Conservation (phyloP, 2,329 filamentous ascomycete genomes). For the Trichoderma simmonsii region DNA sequence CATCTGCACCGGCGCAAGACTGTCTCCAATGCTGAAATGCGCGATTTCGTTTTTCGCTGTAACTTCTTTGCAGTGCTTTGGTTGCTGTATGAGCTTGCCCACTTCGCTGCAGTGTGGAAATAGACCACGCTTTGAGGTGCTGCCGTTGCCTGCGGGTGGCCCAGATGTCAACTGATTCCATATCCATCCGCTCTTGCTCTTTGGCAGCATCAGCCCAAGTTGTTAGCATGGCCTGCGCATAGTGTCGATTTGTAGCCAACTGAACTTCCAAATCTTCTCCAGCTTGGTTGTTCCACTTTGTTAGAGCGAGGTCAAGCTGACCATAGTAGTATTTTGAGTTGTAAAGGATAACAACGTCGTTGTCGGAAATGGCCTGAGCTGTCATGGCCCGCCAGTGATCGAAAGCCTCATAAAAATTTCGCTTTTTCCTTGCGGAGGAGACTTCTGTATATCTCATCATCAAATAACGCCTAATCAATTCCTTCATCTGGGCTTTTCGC, state of each 20-base stretch:
- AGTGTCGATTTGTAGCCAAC: constrained; percentile 23
- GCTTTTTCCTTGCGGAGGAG: constrained; percentile 32
- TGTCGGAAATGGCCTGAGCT: constrained; percentile 15
- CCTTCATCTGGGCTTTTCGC: constrained; percentile 29
- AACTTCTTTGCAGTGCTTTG: constrained; percentile 33
- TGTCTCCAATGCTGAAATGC: constrained; percentile 34
- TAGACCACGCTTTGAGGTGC: constrained; percentile 37
- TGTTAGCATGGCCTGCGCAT: constrained; percentile 24
- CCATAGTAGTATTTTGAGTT: constrained; percentile 16
- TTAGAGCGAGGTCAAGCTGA: constrained; percentile 14
- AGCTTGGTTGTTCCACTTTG: constrained; percentile 8
- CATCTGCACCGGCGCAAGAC: constrained; percentile 21
- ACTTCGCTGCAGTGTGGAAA: constrained; percentile 35
- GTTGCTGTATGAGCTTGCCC: constrained; percentile 38
- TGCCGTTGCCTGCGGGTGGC: constrained; percentile 32
- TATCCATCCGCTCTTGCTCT: constrained; percentile 26
- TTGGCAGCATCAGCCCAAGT: constrained; percentile 26
- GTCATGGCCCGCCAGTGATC: constrained; percentile 30
- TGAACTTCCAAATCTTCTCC: constrained; percentile 21
- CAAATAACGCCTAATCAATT: constrained; percentile 32
- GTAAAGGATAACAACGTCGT: constrained; percentile 22
- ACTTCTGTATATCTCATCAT: constrained; percentile 36
- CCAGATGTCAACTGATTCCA: constrained; percentile 33
- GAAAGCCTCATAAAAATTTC: constrained; percentile 33
- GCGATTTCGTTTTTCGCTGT: constrained; percentile 32